Evolutionary conservation across 306 rosid species (phyloP).

Genomic region (Neltuma alba): DNA sequence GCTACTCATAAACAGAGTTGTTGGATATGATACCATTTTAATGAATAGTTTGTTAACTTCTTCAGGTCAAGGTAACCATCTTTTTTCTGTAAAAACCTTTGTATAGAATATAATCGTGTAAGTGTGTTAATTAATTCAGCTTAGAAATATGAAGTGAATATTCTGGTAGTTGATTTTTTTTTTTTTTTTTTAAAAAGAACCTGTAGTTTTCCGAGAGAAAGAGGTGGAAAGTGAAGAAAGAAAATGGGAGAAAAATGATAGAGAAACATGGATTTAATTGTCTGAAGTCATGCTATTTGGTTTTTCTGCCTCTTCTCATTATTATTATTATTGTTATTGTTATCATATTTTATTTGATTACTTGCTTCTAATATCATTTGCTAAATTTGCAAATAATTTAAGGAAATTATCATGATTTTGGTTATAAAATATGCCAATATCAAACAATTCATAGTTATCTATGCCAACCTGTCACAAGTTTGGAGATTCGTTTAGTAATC

Average conservation of each 20-base stretch:
- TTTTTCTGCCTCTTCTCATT: background rate
- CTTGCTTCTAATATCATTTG: background rate
- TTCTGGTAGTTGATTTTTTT: background rate
- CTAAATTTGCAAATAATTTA: background rate
- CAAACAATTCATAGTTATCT: background rate
- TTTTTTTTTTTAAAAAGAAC: background rate
- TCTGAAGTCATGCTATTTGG: background rate
- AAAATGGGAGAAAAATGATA: background rate
- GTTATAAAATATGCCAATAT: background rate
- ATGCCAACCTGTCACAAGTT: background rate
- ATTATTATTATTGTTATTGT: background rate
- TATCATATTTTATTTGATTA: background rate
- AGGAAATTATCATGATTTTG: background rate
- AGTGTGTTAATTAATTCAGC: background rate
- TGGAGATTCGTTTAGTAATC: slow-evolving; percentile 21
- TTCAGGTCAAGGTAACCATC: slow-evolving; percentile 86
- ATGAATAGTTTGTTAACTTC: slow-evolving; percentile 93
- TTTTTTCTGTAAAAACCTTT: slow-evolving; percentile 29
- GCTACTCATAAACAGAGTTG: slow-evolving; percentile 92
- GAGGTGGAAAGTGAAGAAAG: background rate
- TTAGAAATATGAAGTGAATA: background rate
- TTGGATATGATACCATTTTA: slow-evolving; percentile 98
- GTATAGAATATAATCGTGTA: background rate
- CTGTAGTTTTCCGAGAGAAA: background rate
- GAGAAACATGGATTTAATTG: background rate